phyloP scores from a whole-genome alignment of 257 asterid species.

The Oldenlandia corymbosa region DNA sequence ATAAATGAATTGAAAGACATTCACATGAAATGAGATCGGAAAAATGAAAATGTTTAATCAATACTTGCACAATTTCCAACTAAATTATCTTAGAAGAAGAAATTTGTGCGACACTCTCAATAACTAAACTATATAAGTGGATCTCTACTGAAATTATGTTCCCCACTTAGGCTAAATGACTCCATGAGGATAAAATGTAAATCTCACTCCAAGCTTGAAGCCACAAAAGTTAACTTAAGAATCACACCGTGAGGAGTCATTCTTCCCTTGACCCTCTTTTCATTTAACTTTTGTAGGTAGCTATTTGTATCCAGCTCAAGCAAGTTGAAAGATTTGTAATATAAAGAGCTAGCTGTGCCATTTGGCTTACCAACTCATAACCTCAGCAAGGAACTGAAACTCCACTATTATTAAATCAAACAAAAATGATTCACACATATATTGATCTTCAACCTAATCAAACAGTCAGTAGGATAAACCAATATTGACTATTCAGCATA shows the following conservation, averaged over 20 bases:
- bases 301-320: background rate
- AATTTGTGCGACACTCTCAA: background rate
- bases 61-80: background rate
- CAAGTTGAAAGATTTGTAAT: background rate
- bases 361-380: background rate
- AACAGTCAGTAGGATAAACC: no score
- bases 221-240: background rate
- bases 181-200: no score
- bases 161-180: background rate
- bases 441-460: no score
- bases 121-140: no score
- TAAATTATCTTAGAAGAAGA: background rate
- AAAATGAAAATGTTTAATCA: no score
- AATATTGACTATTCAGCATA: no score
- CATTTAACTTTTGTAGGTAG: background rate
- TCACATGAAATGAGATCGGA: background rate
- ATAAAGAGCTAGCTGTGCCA: background rate
- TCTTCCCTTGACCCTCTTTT: background rate
- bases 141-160: background rate
- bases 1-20: no score
- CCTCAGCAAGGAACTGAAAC: background rate
- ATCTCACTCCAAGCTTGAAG: no score
- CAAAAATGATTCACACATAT: no score
- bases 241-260: background rate
- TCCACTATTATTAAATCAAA: no score